Base-by-base conservation (phyloP, 2,329 filamentous ascomycete species). In the Colletotrichum tamarilloi region DNA sequence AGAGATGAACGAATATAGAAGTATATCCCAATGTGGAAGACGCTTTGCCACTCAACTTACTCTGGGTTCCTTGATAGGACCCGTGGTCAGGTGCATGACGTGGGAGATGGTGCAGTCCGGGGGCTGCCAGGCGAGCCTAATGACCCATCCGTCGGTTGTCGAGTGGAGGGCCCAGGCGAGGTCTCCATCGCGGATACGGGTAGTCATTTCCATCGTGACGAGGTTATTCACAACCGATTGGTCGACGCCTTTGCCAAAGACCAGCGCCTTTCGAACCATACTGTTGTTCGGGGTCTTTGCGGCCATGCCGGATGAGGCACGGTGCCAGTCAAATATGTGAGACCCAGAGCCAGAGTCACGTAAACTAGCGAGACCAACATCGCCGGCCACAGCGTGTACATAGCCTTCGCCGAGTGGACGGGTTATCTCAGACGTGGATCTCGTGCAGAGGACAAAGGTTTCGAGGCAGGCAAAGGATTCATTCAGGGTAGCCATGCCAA, bases 101-200 rank as follows among this genome's bases (percentile, higher is more conserved):
- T 67, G 67, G 57, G 71, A 73, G 3, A 72, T 52, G 24, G 42
- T 62, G 22, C 71, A 35, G 67, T 72, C 68, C 9, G 71, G 71
- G n/a, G 72, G 68, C 52, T 74, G 72, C 72, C 72, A 74, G 30
- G 68, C 63, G 28, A 74, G 49, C 63, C 66, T 64, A 38, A 74
- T 58, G 19, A 72, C 72, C 30, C 38, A 72, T 42, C 68, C 72
- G 12, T 49, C 58, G 9, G 68, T 67, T 14, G 55, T 55, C n/a
- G 68, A 64, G 42, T 32, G 19, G 30, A 74, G 68, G 6, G 32
- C n/a, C 2, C 58, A 53, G 14, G 32, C 19, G n/a, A 63, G 22
- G 19, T 57, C n/a, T 8, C 8, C 19, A 35, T 53, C 53, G 11
- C 58, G 52, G 38, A 74, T 55, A 53, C 72, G 68, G 11, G 57